Evolutionary conservation across 108 stramenopile genomes (phyloP), one percentile per base, ranked within the genome.

Genomic region (Schizochytrium sp.): DNA sequence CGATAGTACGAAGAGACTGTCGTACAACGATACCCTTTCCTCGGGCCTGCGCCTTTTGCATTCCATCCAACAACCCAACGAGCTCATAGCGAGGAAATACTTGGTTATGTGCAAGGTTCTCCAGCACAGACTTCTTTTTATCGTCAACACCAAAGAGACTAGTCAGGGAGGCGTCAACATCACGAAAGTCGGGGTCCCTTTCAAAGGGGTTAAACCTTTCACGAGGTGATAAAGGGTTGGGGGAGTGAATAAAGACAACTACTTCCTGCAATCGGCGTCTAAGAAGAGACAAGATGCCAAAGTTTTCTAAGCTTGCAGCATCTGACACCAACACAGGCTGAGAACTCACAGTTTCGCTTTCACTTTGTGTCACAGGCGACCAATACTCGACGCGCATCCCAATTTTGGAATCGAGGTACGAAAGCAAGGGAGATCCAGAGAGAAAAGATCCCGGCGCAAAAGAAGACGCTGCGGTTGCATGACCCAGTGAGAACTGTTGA

Each of bases 171-270:
- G 76, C 50, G 76, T 83, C 76, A 0, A 83, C 76, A 5, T 83
- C 76, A n/a, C 15, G 10, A 42, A 55, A n/a, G 8, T 13, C 2
- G 15, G 76, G 76, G 7, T 49, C 76, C 10, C 76, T 47, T 8
- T 10, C 15, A 28, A 19, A 83, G 13, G 76, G 76, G 40, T 83
- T 83, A 53, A 55, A 83, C 45, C 50, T n/a, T 1, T 47, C 49
- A 10, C 53, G 47, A 13, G 76, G 76, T 1, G 38, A n/a, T n/a
- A 83, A 40, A 5, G 76, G 76, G 28, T 55, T 83, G 0, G 76
- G 76, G 2, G 76, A 55, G 76, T 83, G 76, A 28, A 83, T 83
- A 55, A 83, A 83, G 53, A 83, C 76, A 5, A 83, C 76, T 13
- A 83, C 53, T 40, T 83, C 76, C 28, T 40, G 47, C 28, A 83